A percentile compares a stretch with the other conserved stretches of the same genome.
Conservation (phyloP, 768 basidiomycete species). For the Austroboletus festivus region DNA sequence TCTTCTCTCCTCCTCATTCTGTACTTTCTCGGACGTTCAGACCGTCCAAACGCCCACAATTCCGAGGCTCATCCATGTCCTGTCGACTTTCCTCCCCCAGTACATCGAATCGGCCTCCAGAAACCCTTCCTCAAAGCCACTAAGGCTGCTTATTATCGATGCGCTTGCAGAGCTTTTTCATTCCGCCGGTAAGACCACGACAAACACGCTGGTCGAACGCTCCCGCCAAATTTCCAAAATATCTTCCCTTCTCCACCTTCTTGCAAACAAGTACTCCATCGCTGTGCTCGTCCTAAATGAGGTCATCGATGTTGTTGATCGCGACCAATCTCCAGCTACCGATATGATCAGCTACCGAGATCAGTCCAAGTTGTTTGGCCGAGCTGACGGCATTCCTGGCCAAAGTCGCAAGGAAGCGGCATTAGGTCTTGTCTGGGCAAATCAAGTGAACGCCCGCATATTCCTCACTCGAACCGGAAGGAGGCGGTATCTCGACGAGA, state of each 20-base stretch:
- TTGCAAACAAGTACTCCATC: conserved; percentile 61
- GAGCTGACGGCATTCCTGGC: conserved; percentile 55
- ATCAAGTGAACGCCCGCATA: conserved; percentile 82
- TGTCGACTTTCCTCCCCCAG: conserved; percentile 52
- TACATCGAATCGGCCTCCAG: conserved; percentile 40
- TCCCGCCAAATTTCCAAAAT: conserved; percentile 67
- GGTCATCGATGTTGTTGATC: conserved; percentile 74
- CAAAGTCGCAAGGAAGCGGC: conserved; percentile 73
- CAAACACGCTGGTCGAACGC: conserved; percentile 65
- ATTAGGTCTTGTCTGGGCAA: conserved; percentile 91
- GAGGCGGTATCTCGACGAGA: conserved; percentile 50
- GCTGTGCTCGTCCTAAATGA: conserved; percentile 88
- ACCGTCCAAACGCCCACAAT: conserved; percentile 57
- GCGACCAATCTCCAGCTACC: conserved; percentile 12
- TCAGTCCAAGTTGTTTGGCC: conserved; percentile 75
- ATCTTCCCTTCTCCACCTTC: conserved; percentile 62
- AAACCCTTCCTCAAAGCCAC: conserved; percentile 43
- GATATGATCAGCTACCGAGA: conserved; percentile 56
- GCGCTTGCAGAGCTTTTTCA: conserved; percentile 86
- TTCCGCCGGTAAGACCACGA: conserved; percentile 53
- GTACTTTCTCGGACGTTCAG: conserved; percentile 56
- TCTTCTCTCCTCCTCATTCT: conserved; percentile 40
- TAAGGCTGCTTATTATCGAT: conserved; percentile 83
- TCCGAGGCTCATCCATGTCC: conserved; percentile 50
- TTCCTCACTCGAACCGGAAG: conserved; percentile 78